Conservation (phyloP, 345 rosid genomes). For the Populus euphratica region DNA sequence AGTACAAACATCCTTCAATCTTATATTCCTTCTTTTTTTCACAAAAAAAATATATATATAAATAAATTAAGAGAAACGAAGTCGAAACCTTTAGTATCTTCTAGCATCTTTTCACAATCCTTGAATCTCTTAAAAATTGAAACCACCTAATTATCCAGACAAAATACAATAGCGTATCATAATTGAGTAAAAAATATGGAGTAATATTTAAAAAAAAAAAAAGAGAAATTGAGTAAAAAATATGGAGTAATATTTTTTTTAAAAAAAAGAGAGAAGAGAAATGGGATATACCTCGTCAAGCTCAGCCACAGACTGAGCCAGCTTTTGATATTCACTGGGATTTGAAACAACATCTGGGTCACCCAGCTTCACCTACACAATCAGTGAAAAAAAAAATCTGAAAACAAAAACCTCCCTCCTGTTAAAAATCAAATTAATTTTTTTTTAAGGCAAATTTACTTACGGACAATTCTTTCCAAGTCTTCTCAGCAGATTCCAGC, state of each 20-base stretch:
- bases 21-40: not conserved
- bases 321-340: slow-evolving; percentile 74
- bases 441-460: slow-evolving; percentile 5
- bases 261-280: slow-evolving; percentile 1
- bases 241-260: not conserved
- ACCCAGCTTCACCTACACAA: slow-evolving; percentile 69
- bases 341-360: slow-evolving; percentile 87
- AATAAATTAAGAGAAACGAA: not conserved
- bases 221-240: not conserved
- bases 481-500: slow-evolving; percentile 91
- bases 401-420: not conserved
- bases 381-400: no score
- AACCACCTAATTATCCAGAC: slow-evolving; percentile 54
- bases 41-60: not conserved
- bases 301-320: slow-evolving; percentile 81
- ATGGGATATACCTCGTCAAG: slow-evolving; percentile 67
- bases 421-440: no score
- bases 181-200: not conserved
- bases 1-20: not conserved
- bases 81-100: slow-evolving; percentile 64
- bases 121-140: slow-evolving; percentile 61
- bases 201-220: not conserved
- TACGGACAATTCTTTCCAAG: slow-evolving; percentile 94
- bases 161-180: not conserved
- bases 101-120: slow-evolving; percentile 82